Evolutionary conservation across 169 alveolate species (phyloP).

Genomic region (Cryptosporidium canis): DNA sequence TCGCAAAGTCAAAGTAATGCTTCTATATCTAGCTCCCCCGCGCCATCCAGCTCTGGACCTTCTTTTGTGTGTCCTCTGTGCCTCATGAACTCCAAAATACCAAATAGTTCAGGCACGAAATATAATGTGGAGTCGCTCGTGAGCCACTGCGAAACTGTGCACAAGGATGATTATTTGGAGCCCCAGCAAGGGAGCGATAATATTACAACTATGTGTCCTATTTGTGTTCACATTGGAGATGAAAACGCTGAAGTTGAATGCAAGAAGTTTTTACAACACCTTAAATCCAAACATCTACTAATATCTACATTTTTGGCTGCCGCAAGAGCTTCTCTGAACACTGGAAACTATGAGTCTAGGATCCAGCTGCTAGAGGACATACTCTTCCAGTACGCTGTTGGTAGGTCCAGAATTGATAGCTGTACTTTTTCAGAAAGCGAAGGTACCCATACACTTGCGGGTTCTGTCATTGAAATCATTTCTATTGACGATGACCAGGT

Average conservation of each 20-base stretch:
- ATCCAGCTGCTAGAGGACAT: slow-evolving; percentile 65
- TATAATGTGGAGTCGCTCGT: slow-evolving; percentile 37
- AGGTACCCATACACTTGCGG: neutral
- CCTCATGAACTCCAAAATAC: slow-evolving; percentile 35
- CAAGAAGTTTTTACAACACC: slow-evolving; percentile 4
- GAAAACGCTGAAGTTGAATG: slow-evolving; percentile 61
- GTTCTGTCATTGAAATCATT: slow-evolving; percentile 9
- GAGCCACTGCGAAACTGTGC: slow-evolving; percentile 51
- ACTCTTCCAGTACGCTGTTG: slow-evolving; percentile 52
- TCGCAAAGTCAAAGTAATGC: neutral
- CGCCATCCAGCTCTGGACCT: slow-evolving; percentile 35
- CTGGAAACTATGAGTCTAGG: slow-evolving; percentile 30
- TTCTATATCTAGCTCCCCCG: neutral
- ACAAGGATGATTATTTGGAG: slow-evolving; percentile 28
- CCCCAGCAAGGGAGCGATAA: neutral
- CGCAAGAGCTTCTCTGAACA: slow-evolving; percentile 64
- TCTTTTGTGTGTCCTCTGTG: slow-evolving; percentile 64
- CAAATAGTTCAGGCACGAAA: slow-evolving; percentile 25
- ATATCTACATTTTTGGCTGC: slow-evolving; percentile 67
- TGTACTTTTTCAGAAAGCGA: slow-evolving; percentile 5
- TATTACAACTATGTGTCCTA: slow-evolving; percentile 54
- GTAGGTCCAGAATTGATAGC: slow-evolving; percentile 60
- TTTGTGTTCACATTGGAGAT: slow-evolving; percentile 70
- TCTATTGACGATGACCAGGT: slow-evolving; percentile 23
- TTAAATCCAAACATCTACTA: slow-evolving; percentile 46